These are phyloP conservation scores for Microdochium paspali DNA, from an alignment of 2,329 filamentous ascomycete species.

Conservation along the genomic window DNA sequence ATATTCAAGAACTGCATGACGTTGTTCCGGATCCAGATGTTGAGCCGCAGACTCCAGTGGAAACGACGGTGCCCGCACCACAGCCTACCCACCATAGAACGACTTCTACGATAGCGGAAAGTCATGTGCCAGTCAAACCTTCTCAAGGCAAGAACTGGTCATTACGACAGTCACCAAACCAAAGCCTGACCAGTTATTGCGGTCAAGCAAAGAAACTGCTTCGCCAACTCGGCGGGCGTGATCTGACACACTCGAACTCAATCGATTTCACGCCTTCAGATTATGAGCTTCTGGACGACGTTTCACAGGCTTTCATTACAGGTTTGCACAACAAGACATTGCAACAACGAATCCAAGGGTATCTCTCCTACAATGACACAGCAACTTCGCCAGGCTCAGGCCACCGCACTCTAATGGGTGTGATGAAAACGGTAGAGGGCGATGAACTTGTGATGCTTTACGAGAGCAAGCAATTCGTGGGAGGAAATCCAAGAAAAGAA, in stretches of 20 bases:
- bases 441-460: constrained; percentile 40
- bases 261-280: constrained; percentile 32
- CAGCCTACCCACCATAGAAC: not conserved
- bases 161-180: constrained; percentile 31
- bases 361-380: constrained; percentile 35
- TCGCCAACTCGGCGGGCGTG: constrained; percentile 36
- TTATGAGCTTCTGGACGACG: constrained; percentile 36
- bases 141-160: constrained; percentile 1
- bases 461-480: constrained; percentile 25
- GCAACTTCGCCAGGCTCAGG: constrained; percentile 13
- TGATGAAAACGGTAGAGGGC: constrained; percentile 45
- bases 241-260: constrained; percentile 37
- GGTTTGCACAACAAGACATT: constrained; percentile 41
- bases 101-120: not conserved
- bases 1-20: constrained; percentile 23
- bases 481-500: constrained; percentile 8
- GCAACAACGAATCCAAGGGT: constrained; percentile 30
- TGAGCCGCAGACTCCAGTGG: constrained; percentile 1
- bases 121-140: not conserved
- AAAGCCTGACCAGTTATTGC: constrained; percentile 36
- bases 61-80: not conserved
- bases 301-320: constrained; percentile 42
- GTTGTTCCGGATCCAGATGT: constrained; percentile 8
- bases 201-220: constrained; percentile 37
- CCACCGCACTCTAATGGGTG: constrained; percentile 41